phyloP scores from a whole-genome alignment of 2,329 filamentous ascomycete species.

The Pezicula radicicola region DNA sequence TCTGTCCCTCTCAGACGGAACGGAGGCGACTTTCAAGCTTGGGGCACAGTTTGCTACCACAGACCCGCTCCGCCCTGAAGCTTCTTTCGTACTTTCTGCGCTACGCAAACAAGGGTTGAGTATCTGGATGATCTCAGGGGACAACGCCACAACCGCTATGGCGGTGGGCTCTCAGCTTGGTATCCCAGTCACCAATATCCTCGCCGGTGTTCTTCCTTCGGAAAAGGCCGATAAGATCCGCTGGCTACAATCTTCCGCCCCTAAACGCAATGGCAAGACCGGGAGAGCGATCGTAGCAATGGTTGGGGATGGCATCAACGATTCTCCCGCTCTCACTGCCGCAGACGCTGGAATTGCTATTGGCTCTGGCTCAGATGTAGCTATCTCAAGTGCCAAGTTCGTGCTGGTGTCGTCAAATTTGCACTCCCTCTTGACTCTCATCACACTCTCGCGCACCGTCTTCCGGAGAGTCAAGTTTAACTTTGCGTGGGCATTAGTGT shows the following conservation, averaged over 20 bases:
- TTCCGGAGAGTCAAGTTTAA: conserved; percentile 66
- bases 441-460: conserved; percentile 56
- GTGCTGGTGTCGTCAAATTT: conserved; percentile 67
- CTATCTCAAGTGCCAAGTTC: conserved; percentile 78
- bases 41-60: conserved; percentile 71
- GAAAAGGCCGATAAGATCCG: conserved; percentile 75
- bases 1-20: neutral
- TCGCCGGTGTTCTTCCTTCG: conserved; percentile 81
- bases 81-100: conserved; percentile 58
- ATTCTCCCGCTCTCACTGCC: conserved; percentile 74
- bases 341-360: conserved; percentile 90
- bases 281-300: conserved; percentile 66
- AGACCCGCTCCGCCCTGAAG: conserved; percentile 76
- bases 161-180: conserved; percentile 78
- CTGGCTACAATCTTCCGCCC: conserved; percentile 46
- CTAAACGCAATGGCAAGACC: conserved; percentile 18
- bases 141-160: conserved; percentile 77
- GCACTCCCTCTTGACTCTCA: conserved; percentile 55
- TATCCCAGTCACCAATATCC: conserved; percentile 71
- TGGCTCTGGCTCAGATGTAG: conserved; percentile 77
- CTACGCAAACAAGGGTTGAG: conserved; percentile 64
- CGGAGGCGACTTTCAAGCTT: conserved; percentile 56
- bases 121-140: conserved; percentile 91
- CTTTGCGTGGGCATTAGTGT: conserved; percentile 65
- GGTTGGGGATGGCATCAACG: conserved; percentile 86